Evolutionary conservation across 768 basidiomycete genomes (phyloP).

Genomic region (Pleurotus giganteus): DNA sequence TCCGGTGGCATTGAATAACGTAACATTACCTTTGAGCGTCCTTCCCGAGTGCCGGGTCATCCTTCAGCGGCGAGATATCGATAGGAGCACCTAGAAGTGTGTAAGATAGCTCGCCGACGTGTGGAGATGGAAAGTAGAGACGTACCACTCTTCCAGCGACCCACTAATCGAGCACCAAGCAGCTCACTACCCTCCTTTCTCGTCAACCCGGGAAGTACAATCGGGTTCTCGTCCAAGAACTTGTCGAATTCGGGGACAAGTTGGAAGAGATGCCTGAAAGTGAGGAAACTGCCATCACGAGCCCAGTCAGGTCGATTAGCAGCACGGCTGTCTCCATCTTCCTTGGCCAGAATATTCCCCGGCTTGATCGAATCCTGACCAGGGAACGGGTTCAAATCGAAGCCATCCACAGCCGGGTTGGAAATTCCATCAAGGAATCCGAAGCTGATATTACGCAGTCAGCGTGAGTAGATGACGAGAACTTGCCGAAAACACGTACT

Average conservation of each 20-base stretch:
- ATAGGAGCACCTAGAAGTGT: constrained; percentile 40
- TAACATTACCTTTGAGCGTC: constrained; percentile 32
- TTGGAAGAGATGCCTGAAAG: constrained; percentile 51
- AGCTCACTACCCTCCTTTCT: constrained; percentile 42
- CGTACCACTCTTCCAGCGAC: constrained; percentile 55
- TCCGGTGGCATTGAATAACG: constrained; percentile 13
- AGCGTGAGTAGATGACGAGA: neutral
- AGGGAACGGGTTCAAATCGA: constrained; percentile 31
- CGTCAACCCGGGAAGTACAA: constrained; percentile 32
- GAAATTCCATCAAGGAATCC: constrained; percentile 54
- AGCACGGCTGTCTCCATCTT: constrained; percentile 34
- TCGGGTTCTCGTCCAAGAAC: constrained; percentile 40
- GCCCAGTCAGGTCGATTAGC: constrained; percentile 38
- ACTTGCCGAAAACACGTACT: constrained; percentile 24
- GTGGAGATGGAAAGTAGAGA: neutral
- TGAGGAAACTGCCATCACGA: constrained; percentile 50
- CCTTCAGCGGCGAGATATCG: constrained; percentile 40
- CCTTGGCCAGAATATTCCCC: constrained; percentile 44
- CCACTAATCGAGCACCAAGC: constrained; percentile 51
- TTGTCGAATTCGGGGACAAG: constrained; percentile 50
- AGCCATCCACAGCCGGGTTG: constrained; percentile 44
- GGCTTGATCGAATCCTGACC: constrained; percentile 37
- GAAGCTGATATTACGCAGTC: constrained; percentile 35
- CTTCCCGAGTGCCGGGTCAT: constrained; percentile 34
- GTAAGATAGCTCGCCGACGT: constrained; percentile 1